phyloP scores from a whole-genome alignment of 768 basidiomycete species.

The Udeniomyces megalosporus region DNA sequence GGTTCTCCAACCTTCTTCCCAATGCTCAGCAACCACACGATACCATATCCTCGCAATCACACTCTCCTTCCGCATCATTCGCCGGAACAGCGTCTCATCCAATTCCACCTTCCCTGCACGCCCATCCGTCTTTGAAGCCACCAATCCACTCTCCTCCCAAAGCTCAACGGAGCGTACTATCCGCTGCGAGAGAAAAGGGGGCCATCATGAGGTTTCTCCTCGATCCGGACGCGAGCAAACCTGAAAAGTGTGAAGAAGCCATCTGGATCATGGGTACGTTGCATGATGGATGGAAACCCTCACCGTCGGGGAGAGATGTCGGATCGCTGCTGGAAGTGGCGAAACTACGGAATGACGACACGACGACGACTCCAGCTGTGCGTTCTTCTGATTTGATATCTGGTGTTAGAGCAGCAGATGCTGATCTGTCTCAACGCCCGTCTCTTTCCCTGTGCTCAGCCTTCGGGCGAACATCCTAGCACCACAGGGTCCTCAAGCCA shows the following conservation, averaged over 20 bases:
- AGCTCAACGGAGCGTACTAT: conserved; percentile 12
- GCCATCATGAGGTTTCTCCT: conserved; percentile 58
- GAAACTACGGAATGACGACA: no score
- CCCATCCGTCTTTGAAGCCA: neutral
- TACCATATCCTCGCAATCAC: neutral
- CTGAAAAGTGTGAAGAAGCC: conserved; percentile 61
- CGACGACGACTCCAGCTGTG: no score
- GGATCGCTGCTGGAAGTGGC: no score
- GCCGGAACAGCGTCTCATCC: neutral
- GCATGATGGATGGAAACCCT: conserved; percentile 31
- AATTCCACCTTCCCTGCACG: neutral
- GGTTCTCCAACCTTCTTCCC: conserved; percentile 12
- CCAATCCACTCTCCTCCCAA: neutral
- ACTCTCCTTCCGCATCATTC: neutral
- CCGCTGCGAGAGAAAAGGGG: conserved; percentile 43
- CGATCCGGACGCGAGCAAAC: conserved; percentile 62
- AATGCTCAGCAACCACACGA: neutral
- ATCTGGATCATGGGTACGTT: conserved; percentile 82
- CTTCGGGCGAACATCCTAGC: no score
- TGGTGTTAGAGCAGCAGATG: no score
- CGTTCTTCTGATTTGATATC: no score
- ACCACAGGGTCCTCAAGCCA: no score
- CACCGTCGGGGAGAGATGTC: no score
- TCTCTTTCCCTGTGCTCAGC: no score
- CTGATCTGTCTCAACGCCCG: no score